A percentile compares a stretch with the other conserved stretches of the same genome.
Conservation (phyloP, 2,329 filamentous ascomycete genomes). For the Verticillium isaacii region DNA sequence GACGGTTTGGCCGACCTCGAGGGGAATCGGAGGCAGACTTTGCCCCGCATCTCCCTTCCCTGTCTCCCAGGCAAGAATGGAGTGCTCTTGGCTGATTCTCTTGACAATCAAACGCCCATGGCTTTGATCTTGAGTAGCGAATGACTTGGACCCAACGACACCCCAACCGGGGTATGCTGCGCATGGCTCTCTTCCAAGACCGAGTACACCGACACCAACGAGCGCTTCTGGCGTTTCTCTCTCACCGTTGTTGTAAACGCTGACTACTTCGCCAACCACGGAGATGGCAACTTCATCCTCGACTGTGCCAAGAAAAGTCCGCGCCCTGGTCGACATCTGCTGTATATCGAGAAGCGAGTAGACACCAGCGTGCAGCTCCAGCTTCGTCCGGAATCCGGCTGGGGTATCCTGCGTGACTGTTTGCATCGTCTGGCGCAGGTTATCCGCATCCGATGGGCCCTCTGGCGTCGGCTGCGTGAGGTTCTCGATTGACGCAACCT, state of each 20-base stretch:
- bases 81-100: conserved; percentile 62
- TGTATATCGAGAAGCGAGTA: conserved; percentile 62
- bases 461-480: not conserved
- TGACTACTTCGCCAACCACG: conserved; percentile 56
- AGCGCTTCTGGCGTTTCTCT: conserved; percentile 42
- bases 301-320: conserved; percentile 16
- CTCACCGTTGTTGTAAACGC: conserved; percentile 44
- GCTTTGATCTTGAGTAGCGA: not conserved
- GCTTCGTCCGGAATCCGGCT: conserved; percentile 5
- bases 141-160: conserved; percentile 37
- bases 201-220: conserved; percentile 52
- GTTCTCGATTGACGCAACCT: conserved; percentile 23
- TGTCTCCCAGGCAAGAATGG: conserved; percentile 48
- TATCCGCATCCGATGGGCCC: not conserved
- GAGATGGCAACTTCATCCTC: conserved; percentile 48
- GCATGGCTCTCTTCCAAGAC: conserved; percentile 58
- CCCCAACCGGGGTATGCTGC: conserved; percentile 57
- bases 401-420: conserved; percentile 4
- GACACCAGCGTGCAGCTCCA: conserved; percentile 62
- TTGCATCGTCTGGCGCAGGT: not conserved
- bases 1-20: conserved; percentile 37
- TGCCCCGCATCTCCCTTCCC: conserved; percentile 20
- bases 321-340: conserved; percentile 53
- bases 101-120: conserved; percentile 44
- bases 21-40: conserved; percentile 20